Conservation (phyloP, 2,329 filamentous ascomycete genomes). For the Aureobasidium musti region DNA sequence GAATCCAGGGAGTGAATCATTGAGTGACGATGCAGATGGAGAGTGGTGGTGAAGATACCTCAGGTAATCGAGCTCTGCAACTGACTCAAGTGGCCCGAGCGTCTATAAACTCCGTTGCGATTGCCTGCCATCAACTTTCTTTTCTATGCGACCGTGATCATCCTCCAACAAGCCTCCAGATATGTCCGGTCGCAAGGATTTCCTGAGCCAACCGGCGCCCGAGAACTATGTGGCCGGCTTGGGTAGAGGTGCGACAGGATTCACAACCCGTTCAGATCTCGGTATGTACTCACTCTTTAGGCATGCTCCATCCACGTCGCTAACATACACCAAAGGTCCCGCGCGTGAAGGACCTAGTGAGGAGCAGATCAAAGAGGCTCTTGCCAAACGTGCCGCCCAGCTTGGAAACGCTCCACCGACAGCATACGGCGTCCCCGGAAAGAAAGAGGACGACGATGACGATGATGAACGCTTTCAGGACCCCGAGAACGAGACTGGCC, state of each 20-base stretch:
- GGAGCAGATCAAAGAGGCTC: constrained; percentile 96
- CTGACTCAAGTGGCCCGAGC: constrained; percentile 7
- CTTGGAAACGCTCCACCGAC: constrained; percentile 72
- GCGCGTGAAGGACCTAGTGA: constrained; percentile 93
- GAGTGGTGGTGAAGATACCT: neutral
- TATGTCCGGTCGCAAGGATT: constrained; percentile 72
- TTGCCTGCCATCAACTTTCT: constrained; percentile 13
- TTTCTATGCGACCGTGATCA: neutral
- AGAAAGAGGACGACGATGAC: constrained; percentile 73
- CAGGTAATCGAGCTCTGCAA: neutral
- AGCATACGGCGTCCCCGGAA: constrained; percentile 68
- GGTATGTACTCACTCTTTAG: constrained; percentile 19
- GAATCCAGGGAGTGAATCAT: neutral
- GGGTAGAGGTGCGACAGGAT: constrained; percentile 95
- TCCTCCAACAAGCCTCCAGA: constrained; percentile 38
- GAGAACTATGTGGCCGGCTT: constrained; percentile 82
- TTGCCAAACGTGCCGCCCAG: constrained; percentile 87
- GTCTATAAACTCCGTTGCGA: constrained; percentile 8
- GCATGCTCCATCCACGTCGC: neutral
- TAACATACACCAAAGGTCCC: constrained; percentile 59
- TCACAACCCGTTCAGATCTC: constrained; percentile 95
- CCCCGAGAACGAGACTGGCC: constrained; percentile 92
- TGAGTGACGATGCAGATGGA: neutral
- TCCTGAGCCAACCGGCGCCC: constrained; percentile 74
- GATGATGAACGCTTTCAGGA: constrained; percentile 87